Base-by-base conservation (phyloP, 2,329 filamentous ascomycete species). In the Thielaviopsis punctulata region DNA sequence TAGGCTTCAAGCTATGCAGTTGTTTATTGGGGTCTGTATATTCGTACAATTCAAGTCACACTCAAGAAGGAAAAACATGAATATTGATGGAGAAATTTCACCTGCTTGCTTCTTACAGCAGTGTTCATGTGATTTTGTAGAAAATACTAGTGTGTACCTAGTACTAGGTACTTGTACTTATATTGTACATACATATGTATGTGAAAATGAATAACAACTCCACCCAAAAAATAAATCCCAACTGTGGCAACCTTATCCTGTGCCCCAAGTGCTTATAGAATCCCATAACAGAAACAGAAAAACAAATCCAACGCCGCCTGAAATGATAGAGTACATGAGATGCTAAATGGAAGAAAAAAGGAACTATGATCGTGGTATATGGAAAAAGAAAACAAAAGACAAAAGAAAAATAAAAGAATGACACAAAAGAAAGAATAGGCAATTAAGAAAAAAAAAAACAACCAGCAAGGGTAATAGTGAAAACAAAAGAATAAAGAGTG, bases 351-450 rank as follows among this genome's bases (percentile, higher is more conserved):
- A 21, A 23, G 7, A 27, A 45, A 27, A 41, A 50, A 56, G 50
- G 41, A 49, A 51, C 36, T 22, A 46, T 52, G 45, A 24, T 47
- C 45, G 30, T 52, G 48, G 50, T 55, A 53, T 57, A 49, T 50
- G 46, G 52, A 54, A 21, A 45, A 50, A 49, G 41, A 30, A 45
- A 41, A 22, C 22, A 48, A 50, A 48, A 19, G 3, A 7, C 15
- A n/a, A 24, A 47, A 22, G 22, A 25, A 43, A 52, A 41, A 49
- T 43, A 48, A 45, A 19, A 18, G 33, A 44, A 51, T 27, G 18
- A 22, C 47, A 7, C 15, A n/a, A 24, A 47, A 22, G 22, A 25
- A 43, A 52, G 27, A 49, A 44, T 49, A 45, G 24, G 30, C n/a
- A 45, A 51, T 24, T 22, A 27, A 50, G 18, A 43, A 22, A 22